Evolutionary conservation across 305 asterid species (phyloP).

Genomic region (Rubia tinctorum): DNA sequence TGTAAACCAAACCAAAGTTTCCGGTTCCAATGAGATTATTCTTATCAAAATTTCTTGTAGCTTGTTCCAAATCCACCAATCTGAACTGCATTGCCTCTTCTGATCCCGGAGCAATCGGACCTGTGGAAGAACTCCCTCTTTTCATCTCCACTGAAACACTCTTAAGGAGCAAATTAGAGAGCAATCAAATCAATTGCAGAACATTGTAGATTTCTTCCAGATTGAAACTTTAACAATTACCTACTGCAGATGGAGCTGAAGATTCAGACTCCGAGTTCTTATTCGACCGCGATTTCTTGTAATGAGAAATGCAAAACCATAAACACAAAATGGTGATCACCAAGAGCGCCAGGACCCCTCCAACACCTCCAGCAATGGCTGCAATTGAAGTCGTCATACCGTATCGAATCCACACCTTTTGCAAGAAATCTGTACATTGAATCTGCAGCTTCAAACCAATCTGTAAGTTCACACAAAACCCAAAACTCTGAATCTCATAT

Average conservation of each 20-base stretch:
- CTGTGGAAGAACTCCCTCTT: constrained; percentile 32
- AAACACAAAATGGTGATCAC: constrained; percentile 27
- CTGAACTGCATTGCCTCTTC: constrained; percentile 45
- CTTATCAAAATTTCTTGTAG: constrained; percentile 51
- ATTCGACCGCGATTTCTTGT: constrained; percentile 32
- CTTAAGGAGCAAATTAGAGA: constrained; percentile 18
- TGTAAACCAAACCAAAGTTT: constrained; percentile 57
- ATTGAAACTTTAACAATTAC: constrained; percentile 21
- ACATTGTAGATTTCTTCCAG: background rate
- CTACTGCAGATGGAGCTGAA: constrained; percentile 66
- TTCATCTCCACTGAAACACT: constrained; percentile 34
- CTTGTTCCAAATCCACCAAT: constrained; percentile 66
- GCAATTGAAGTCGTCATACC: constrained; percentile 47
- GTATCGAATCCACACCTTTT: constrained; percentile 17
- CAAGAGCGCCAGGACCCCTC: constrained; percentile 38
- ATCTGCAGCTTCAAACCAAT: constrained; percentile 8
- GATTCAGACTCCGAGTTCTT: constrained; percentile 64
- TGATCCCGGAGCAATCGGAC: constrained; percentile 17
- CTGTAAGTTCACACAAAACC: background rate
- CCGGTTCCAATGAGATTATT: constrained; percentile 66
- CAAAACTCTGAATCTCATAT: background rate
- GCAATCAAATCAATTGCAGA: background rate
- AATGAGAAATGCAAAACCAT: constrained; percentile 31
- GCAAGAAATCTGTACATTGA: constrained; percentile 35
- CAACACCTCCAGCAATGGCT: constrained; percentile 52